Base-by-base conservation (phyloP, 1,139 yeast species). In the Protomyces gravidus region DNA sequence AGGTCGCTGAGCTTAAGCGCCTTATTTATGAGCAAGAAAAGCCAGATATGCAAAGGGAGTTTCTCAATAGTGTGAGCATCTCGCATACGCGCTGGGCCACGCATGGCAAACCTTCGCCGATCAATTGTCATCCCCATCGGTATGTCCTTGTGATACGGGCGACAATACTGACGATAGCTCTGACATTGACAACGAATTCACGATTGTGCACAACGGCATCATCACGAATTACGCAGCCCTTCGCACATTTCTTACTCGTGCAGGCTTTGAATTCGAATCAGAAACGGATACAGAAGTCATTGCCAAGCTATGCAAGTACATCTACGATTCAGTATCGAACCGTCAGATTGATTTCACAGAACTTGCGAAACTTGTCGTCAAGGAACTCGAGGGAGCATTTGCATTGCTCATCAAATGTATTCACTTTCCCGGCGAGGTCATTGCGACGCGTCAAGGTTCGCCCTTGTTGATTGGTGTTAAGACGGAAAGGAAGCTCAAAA, bases 11-110 rank as follows among this genome's bases (percentile, higher is more conserved):
- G 60, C 83, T 94, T 72, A 85, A 80, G 70, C 81, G 86, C 69
- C 83, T 82, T 71, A 82, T 90, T 65, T 63, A 69, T 15, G 64
- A 69, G 17, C 68, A 68, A 48, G 63, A 71, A 50, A 72, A 75
- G 47, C 77, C 78, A 59, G 74, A 82, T 60, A 78, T 82, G 62
- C 80, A 85, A 70, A 79, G 84, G 67, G 82, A 80, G 60, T 89
- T 89, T 70, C 85, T 83, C 68, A 83, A 86, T 73, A 98, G 92
- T 71, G 92, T 85, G 63, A 98, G 96, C 71, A 92, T 94, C 72
- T 97, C 98, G 45, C 99, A 94, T 75, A 94, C 99, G 17, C 86
- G 99, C 78, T 94, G 99, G 99, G 98, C 99, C 51, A 94, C 99
- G 49, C 99, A 94, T 74, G 99, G 99, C 74, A 88, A 85, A 69